Conservation (phyloP, 2,329 filamentous ascomycete genomes). For the Cladorrhinum sp. region DNA sequence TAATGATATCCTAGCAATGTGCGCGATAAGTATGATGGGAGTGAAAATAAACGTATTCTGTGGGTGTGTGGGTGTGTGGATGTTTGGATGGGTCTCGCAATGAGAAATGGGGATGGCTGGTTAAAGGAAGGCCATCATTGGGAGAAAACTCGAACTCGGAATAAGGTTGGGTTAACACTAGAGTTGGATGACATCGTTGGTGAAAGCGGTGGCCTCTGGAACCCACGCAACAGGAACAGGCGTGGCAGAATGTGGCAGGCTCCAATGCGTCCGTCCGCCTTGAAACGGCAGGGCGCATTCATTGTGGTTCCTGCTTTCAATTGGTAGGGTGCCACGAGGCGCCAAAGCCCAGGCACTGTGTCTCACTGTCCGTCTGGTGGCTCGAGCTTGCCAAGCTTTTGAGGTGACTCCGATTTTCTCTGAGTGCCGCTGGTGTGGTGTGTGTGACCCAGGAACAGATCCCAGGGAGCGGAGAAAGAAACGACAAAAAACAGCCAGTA, state of each 20-base stretch:
- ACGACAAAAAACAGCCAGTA: constrained; percentile 11
- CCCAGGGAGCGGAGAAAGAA: background rate
- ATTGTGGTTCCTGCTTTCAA: background rate
- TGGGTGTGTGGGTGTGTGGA: background rate
- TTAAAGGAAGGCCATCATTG: background rate
- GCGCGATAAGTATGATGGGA: background rate
- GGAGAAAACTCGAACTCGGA: background rate
- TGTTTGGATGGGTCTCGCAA: background rate
- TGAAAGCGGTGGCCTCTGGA: background rate
- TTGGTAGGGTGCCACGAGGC: background rate
- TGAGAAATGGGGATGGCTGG: background rate
- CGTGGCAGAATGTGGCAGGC: background rate
- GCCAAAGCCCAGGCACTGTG: background rate
- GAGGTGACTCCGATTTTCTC: background rate
- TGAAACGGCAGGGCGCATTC: background rate
- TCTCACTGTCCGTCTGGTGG: background rate
- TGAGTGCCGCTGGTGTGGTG: background rate
- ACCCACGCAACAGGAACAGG: background rate
- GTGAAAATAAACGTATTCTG: constrained; percentile 4
- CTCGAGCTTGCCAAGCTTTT: constrained; percentile 1
- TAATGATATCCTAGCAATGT: background rate
- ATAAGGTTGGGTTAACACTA: background rate
- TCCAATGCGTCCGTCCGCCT: background rate
- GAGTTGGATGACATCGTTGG: background rate
- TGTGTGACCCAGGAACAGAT: background rate